Base-by-base conservation (phyloP, 139 green algal genomes). In the Chara braunii region DNA sequence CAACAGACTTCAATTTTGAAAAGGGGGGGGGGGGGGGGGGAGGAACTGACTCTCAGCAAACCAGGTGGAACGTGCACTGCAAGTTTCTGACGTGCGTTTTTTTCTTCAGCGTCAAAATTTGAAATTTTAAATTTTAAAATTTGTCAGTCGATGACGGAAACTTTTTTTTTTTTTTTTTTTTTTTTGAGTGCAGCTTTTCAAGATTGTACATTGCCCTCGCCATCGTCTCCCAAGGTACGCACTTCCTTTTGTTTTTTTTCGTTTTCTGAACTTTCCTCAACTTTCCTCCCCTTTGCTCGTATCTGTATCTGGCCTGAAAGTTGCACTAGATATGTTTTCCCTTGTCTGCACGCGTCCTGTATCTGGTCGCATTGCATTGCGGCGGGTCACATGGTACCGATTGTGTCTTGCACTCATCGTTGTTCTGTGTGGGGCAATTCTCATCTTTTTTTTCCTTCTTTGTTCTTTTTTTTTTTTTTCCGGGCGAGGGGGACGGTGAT, bases 191-290 rank as follows among this genome's bases (percentile, higher is more conserved):
- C 64, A 73, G 58, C 84, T 99, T 8, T 94, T 96, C 72, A 94
- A 95, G 54, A 71, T 94, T 14, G 90, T 97, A 51, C 89, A 82
- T 18, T 99, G 93, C 74, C 92, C 92, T 3, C 72, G 92, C 1
- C 92, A 98, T 66, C 83, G 92, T 24, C 81, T 98, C 53, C 91
- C 92, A 0, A 82, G 83, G 62, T 71, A 37, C 24, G 62, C 29
- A 26, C n/a, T 29, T 28, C 54, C 36, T 5, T 2, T 3, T 52
- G 24, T 3, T 2, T 3, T 3, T 24, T 52, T 24, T 2, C 43
- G 24, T 52, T 24, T 24, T 52, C 30, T 43, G 14, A 54, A 1
- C 42, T 51, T 23, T 28, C 42, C 22, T 51, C 42, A 28, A 22
- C 42, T 51, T 23, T 51, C 42, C 24, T 28, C 31, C 23, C 43